Base-by-base conservation (phyloP, 768 basidiomycete species). In the Kwoniella sp. region DNA sequence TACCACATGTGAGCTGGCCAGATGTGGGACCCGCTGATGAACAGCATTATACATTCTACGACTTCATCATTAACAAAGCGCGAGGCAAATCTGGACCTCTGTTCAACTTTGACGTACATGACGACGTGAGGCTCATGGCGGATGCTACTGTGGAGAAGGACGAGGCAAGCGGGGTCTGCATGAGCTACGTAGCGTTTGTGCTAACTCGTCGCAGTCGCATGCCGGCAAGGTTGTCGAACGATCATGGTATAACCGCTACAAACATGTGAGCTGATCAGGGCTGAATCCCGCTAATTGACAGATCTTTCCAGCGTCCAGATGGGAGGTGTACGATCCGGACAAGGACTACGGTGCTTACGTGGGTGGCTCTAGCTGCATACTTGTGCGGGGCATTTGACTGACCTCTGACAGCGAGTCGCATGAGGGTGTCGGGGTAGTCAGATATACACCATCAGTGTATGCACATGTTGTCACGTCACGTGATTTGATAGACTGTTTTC, bases 91-190 rank as follows among this genome's bases (percentile, higher is more conserved):
- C 91, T 0, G 95, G 95, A 0, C 95, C 95, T 5, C 76, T 99
- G 49, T 99, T 99, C 78, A 95, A 87, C 74, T 99, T 99, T 68
- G 95, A 99, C 74, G 95, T 98, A 5, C 95, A 99, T 73, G 95
- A 99, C 70, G 95, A 99, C 71, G 88, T 99, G 3, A 87, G 95
- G 15, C 75, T 99, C 59, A 79, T 96, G 19, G 85, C 88, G 20
- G 95, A 99, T 68, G 95, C 93, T 2, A 89, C 91, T 1, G 82
- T 85, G 61, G 95, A 99, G 76, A 98, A 98, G 76, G 91, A 99
- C 63, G 95, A 99, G 74, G 91, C 88, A 15, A 28, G 75, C 60
- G 11, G 19, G 6, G 11, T 5, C 19, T n/a, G 15, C 19, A 34
- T 12, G 19, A 29, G 11, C 39, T 22, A 28, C 9, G 32, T 44